Evolutionary conservation across 441 rosid genomes (phyloP), one percentile per base, ranked within the genome.

Genomic region (Mallotus japonicus): DNA sequence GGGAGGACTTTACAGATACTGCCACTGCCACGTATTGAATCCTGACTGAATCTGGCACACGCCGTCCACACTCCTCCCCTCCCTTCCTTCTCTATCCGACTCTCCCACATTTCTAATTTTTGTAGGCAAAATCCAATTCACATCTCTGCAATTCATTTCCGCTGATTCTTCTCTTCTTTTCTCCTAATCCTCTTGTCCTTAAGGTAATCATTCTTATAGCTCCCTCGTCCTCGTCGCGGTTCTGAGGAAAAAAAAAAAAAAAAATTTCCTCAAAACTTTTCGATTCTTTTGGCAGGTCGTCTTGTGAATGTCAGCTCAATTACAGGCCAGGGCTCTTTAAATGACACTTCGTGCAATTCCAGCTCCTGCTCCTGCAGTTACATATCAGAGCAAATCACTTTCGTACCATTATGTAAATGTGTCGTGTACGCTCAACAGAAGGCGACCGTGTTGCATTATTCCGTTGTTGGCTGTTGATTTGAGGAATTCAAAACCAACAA

Each of bases 1-100:
- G 8, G 19, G 24, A n/a, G 0, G 34, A 4, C 11, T 51, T 47
- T 37, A 2, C 14, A 73, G 70, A 65, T 55, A 56, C 65, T 37
- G 71, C 71, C 65, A 56, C 65, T 37, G 71, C 71, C 65, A 70
- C 70, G 69, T 54, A 64, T 44, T 10, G 58, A 49, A 61, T 62
- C 58, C 32, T 3, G 50, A 51, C 20, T 42, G 77, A 76, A 84
- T 79, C 72, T 67, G 73, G 76, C 87, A 83, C 77, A 78, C 78
- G 85, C 80, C 62, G 54, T 47, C 82, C 88, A 84, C 85, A 83
- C 81, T 78, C 81, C 49, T 28, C 32, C 32, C 32, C 32, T 28
- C 3, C 32, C 32, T 3, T 28, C 32, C 32, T 28, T 2, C 32
- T 28, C 32, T 28, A 3, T 28, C 2, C 32, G 3, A 28, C 32